Base-by-base conservation (phyloP, 768 basidiomycete genomes). In the Leccinum fibrillosum region DNA sequence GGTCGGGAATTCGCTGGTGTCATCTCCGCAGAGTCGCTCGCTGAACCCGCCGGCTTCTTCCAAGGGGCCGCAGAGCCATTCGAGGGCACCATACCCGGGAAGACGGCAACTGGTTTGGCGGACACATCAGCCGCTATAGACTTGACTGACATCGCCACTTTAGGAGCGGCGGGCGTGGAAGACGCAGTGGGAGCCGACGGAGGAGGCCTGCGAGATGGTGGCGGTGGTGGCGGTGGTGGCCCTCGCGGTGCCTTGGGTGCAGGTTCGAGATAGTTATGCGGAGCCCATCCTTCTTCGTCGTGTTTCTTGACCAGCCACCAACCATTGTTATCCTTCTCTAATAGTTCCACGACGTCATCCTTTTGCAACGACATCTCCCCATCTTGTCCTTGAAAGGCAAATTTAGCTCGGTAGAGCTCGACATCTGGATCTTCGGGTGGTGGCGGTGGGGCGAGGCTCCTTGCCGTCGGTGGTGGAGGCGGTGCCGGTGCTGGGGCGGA, bases 261-360 rank as follows among this genome's bases (percentile, higher is more conserved):
- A 34, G 89, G 80, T 69, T 97, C 94, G 7, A 96, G 85, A 68
- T 94, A 97, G 72, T 93, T 94, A 63, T 88, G 86, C 2, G 97
- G 97, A 19, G 95, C 93, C 94, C 95, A 99, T 13, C 93, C 97
- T 69, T 98, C 94, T 17, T 77, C 74, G 2, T 82, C 82, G 53
- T 80, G 82, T 73, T 89, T 93, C 80, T 88, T 91, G 56, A 98
- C 89, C 32, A 97, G 80, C 96, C 97, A 98, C 97, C 97, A 99
- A 3, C 96, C 97, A 65, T 96, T 96, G 59, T 94, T 86, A 68
- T 89, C 87, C 71, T 97, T 94, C 77, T 96, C 88, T 32, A 94
- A 78, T 19, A 98, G 77, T 75, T 98, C 95, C 1, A 98, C 91
- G 3, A 90, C 57, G 59, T 98, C 97, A 65, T 94, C 97, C 73